Base-by-base conservation (phyloP, 352 stramenopile species). In the Halophytophthora polymorphica region DNA sequence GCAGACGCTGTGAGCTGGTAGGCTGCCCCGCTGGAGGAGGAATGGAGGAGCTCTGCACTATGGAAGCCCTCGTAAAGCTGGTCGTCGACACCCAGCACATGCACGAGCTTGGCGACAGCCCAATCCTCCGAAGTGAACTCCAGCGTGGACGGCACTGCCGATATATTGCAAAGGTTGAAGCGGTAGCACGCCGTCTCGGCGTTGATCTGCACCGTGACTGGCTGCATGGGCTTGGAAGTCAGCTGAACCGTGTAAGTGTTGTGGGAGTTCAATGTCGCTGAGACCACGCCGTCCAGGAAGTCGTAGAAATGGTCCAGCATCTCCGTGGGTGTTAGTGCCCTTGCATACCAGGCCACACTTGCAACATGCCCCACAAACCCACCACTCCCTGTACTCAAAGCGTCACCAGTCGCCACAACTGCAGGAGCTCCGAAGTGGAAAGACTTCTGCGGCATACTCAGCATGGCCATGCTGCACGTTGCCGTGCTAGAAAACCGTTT, bases 141-240 rank as follows among this genome's bases (percentile, higher is more conserved):
- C 0, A 92, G 11, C 1, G 61, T 51, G 0, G 68, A 62, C 11
- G 78, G 82, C 1, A 74, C 52, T 4, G 53, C 57, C 0, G 75
- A 81, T 6, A 79, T 60, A 55, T 92, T 89, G 54, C 82, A 92
- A 6, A 88, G 44, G 21, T 77, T 73, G 44, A 88, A 92, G n/a
- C 77, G 63, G 28, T 90, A 90, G 50, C 82, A 90, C n/a, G 60
- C 42, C 1, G 28, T 64, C 28, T 92, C 78, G 0, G 70, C 58
- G 17, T 76, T 68, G 1, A 87, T 38, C 5, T 72, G 61, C 11
- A 92, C 61, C 0, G 59, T 71, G 2, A 92, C 82, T 18, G 66
- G 53, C 3, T 64, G 73, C 23, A 64, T 17, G 0, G 82, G 82
- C 36, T 70, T 76, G 0, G 78, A 70, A 1, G 47, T 47, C 13